Base-by-base conservation (phyloP, 2,329 filamentous ascomycete genomes). In the Penicillium psychrosexuale region DNA sequence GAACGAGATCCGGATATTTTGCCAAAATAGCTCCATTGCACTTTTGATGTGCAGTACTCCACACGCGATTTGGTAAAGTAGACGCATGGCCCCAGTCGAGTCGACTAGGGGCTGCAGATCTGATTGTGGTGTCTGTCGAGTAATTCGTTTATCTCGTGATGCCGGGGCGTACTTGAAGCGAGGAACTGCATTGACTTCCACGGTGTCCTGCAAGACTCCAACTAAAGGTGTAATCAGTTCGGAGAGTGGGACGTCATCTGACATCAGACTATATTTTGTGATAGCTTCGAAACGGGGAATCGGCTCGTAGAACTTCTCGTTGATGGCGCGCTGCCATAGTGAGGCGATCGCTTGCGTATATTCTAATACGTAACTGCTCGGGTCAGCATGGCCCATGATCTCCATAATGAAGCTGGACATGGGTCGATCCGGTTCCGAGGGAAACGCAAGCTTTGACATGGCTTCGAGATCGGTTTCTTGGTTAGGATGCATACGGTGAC, bases 371-470 rank as follows among this genome's bases (percentile, higher is more conserved):
- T 83, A 76, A 46, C 75, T 75, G 15, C 76, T 73, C 4, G 73
- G 71, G 40, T 77, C 66, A 3, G 75, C 66, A 22, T 64, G 66
- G 1, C 79, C 72, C 40, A 83, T 70, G 15, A 75, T 71, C 60
- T 84, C 81, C 47, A 84, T 74, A 15, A 86, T 65, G 17, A 82
- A 73, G 2, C 81, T 80, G 11, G 82, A 81, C 2, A 86, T 70
- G 37, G 75, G 77, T 52, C 69, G 73, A 12, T 71, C 61, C 6
- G 77, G 73, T 13, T 78, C 70, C 0, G 82, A 82, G 1, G 84
- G 84, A 55, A 85, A 82, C 1, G 75, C 62, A 57, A 80, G 71
- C 50, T 73, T 76, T 4, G 79, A 70, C 55, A 87, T 72, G 1
- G 77, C 73, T 67, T 86, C 84, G 2, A 87, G 68, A 24, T 82